Base-by-base conservation (phyloP, 805 yeast species). In the Candida nonsorbophila region DNA sequence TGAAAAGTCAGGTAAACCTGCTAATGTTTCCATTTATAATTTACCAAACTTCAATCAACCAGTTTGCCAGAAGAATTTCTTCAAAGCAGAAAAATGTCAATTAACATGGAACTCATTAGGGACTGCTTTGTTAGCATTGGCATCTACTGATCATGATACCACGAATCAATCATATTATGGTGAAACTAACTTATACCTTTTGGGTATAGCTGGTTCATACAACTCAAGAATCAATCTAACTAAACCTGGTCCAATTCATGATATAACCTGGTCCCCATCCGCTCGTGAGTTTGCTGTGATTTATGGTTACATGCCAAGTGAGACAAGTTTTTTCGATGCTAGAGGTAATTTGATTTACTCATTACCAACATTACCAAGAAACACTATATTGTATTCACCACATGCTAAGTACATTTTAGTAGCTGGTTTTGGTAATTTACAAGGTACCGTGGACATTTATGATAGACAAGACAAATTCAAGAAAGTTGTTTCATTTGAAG, bases 391-490 rank as follows among this genome's bases (percentile, higher is more conserved):
- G 40, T 92, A 84, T 57, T 87, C 97, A 6, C 98, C 98, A 5
- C 94, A 88, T 49, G 97, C 94, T 21, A 77, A 84, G 45, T 90
- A 77, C 47, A 79, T 94, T 28, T 67, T 92, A 37, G 90, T 88
- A 38, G 97, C 96, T 7, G 99, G 99, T 3, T 92, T 92, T 59
- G 99, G 99, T 47, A 92, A 92, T 58, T 73, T 92, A 54, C 97
- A 90, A 64, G 99, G 99, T 37, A 77, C 88, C 10, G 94, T 92
- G 34, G 97, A 94, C 54, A 81, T 92, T 37, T 79, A 87, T 52
- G 98, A 92, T 64, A 83, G 97, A 53, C 85, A 79, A 55, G 78
- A 81, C 51, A 82, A 84, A 57, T 90, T 87, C 55, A 62, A 69
- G 32, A 84, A 84, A 55, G 74, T 92, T 30, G 69, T 87, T 13